Conservation (phyloP, 768 basidiomycete genomes). For the Gloeostereum incarnatum region DNA sequence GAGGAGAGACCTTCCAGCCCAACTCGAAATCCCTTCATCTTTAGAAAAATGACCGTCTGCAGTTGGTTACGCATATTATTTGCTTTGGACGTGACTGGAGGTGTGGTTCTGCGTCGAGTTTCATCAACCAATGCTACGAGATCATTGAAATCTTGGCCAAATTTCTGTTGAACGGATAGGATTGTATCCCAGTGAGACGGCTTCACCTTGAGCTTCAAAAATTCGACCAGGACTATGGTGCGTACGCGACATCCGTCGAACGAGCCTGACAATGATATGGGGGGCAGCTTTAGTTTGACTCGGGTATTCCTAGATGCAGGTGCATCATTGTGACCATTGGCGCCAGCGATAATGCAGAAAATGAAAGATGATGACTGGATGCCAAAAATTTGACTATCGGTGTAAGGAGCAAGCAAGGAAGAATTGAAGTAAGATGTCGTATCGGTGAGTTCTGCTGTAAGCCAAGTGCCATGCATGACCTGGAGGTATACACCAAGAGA, state of each 20-base stretch:
- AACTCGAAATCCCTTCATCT: slow-evolving; percentile 73
- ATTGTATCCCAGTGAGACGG: slow-evolving; percentile 80
- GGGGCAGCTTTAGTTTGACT: slow-evolving; percentile 58
- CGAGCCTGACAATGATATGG: slow-evolving; percentile 51
- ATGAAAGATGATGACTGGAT: slow-evolving; percentile 53
- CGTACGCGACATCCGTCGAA: slow-evolving; percentile 41
- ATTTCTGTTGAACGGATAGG: slow-evolving; percentile 79
- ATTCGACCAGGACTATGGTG: slow-evolving; percentile 53
- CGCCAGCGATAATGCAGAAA: slow-evolving; percentile 46
- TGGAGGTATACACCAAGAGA: slow-evolving; percentile 58
- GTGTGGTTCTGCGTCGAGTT: slow-evolving; percentile 28
- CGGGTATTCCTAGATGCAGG: too few relatives aligned
- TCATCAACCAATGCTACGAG: slow-evolving; percentile 58
- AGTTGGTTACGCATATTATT: slow-evolving; percentile 8
- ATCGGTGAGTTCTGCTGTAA: slow-evolving; percentile 61
- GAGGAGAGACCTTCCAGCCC: slow-evolving; percentile 71
- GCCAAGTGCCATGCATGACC: slow-evolving; percentile 84
- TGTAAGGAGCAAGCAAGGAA: slow-evolving; percentile 19
- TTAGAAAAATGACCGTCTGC: slow-evolving; percentile 43
- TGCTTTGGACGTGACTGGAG: slow-evolving; percentile 12
- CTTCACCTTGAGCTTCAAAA: slow-evolving; percentile 65
- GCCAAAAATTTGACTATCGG: slow-evolving; percentile 42
- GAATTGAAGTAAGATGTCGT: slow-evolving; percentile 38
- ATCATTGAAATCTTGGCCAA: slow-evolving; percentile 84
- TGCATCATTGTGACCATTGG: too few relatives aligned